phyloP scores from a whole-genome alignment of 2,329 filamentous ascomycete species.

The Catunica adiposa region DNA sequence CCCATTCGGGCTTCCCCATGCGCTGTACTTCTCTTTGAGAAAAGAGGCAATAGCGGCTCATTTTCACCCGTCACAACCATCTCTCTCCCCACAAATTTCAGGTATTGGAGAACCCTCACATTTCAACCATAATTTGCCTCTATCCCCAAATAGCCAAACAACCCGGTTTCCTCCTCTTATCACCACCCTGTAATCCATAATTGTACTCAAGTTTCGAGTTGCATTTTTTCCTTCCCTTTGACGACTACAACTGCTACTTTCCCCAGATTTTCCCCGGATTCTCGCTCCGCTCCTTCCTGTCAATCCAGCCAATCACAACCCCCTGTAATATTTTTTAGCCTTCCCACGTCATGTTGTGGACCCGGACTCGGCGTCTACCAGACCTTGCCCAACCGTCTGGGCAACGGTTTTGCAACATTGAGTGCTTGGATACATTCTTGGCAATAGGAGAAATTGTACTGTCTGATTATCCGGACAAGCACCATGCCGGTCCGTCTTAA shows the following conservation, averaged over 20 bases:
- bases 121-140: no score
- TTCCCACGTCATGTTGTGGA: neutral
- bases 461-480: no score
- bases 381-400: no score
- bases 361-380: neutral
- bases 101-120: neutral
- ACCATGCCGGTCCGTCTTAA: no score
- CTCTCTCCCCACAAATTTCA: neutral
- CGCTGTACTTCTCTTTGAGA: neutral
- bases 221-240: neutral
- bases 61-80: neutral
- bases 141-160: neutral
- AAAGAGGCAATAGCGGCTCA: neutral
- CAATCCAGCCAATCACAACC: neutral
- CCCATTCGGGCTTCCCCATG: neutral
- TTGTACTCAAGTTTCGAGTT: neutral
- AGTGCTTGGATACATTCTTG: no score
- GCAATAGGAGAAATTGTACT: no score
- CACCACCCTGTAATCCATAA: neutral
- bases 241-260: neutral
- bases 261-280: neutral
- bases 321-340: neutral
- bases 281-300: neutral
- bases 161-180: neutral
- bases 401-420: no score